Base-by-base conservation (phyloP, 176 grass and related monocot genomes). In the Avena insularis region DNA sequence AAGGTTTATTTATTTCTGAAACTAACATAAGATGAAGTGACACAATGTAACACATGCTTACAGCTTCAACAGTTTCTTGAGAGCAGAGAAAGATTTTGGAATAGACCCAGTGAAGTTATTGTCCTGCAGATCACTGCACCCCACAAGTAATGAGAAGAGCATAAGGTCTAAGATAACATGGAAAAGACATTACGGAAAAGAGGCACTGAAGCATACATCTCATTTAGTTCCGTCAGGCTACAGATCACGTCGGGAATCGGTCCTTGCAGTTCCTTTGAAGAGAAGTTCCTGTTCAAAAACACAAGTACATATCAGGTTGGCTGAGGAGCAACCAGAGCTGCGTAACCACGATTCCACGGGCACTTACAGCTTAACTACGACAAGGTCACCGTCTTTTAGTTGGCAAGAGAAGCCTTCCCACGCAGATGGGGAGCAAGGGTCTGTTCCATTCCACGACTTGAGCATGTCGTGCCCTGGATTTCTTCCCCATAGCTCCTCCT, bases 61-160 rank as follows among this genome's bases (percentile, higher is more conserved):
- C 90, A 95, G 77, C 3, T 92, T 88, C 66, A 56, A 17, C 58
- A 95, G 84, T 59, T 84, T 74, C 48, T 23, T 71, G 71, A 95
- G 88, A 71, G 57, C 84, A 79, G 56, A 82, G 35, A 95, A 86
- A 73, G 88, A 90, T 84, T 77, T 83, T 12, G 88, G 90, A 86
- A 94, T 77, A 78, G 20, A 75, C 43, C 87, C 93, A 50, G 87
- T 92, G 82, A 94, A 92, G 79, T 94, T 94, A 80, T 92, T 94
- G 76, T 88, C 62, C 64, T 80, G 49, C 74, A 94, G 82, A 86
- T 90, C 75, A 80, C 93, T 94, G 79, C 55, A 55, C 13, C 12
- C 53, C 76, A 76, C 23, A 53, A 86, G 45, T 13, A 84, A 66
- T 60, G 54, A 84, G 17, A 73, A 84, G 17, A 73, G 66, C 17